Percentiles rank a stretch among this genome's conserved stretches.
Conservation (phyloP, 768 basidiomycete genomes). For the Pisolithus microcarpus region DNA sequence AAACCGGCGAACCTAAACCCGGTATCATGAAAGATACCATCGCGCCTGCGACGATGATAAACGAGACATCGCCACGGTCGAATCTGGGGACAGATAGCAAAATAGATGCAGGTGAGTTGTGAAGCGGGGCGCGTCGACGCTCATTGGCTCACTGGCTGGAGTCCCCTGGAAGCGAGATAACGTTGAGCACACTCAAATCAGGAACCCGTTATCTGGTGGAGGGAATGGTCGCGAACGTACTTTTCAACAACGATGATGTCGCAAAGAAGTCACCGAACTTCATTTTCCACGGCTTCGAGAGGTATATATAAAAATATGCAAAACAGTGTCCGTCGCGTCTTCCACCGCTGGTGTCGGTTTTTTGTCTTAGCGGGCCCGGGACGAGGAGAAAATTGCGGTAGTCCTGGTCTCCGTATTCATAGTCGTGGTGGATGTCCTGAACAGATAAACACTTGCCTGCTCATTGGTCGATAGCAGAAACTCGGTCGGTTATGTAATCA, state of each 20-base stretch:
- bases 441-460: background rate
- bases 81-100: slow-evolving; percentile 36
- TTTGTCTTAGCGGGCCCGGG: background rate
- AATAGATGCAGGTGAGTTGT: background rate
- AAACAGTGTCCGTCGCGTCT: background rate
- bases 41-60: slow-evolving; percentile 59
- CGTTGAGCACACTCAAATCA: background rate
- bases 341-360: background rate
- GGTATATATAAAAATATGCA: background rate
- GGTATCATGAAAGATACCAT: slow-evolving; percentile 77
- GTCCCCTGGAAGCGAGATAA: slow-evolving; percentile 17
- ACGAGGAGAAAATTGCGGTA: background rate
- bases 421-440: background rate
- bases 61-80: slow-evolving; percentile 64
- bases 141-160: slow-evolving; percentile 20
- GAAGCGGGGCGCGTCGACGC: background rate
- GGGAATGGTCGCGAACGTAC: slow-evolving; percentile 10
- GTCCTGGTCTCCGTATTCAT: background rate
- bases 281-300: slow-evolving; percentile 5
- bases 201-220: slow-evolving; percentile 3
- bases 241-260: background rate
- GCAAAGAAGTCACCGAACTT: background rate
- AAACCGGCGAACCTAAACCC: slow-evolving; percentile 46
- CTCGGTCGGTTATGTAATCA: background rate
- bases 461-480: background rate